Evolutionary conservation across 2,329 filamentous ascomycete genomes (phyloP).

Genomic region (Claviceps sp.): DNA sequence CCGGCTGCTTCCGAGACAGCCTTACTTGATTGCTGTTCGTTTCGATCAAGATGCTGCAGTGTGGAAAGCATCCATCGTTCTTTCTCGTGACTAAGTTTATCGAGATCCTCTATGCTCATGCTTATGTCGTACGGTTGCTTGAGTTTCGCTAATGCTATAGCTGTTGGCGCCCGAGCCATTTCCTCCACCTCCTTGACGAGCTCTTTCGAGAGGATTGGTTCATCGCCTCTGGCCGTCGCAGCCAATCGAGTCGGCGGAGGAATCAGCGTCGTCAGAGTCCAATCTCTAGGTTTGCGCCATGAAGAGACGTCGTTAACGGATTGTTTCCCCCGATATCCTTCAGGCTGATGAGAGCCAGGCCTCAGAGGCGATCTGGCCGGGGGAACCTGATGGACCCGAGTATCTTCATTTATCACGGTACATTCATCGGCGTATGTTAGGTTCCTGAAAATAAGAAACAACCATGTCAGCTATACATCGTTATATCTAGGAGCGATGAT

Average conservation of each 20-base stretch:
- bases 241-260: neutral
- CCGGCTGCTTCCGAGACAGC: neutral
- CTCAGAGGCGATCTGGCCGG: conserved; percentile 3
- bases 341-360: neutral
- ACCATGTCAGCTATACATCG: neutral
- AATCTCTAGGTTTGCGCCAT: conserved; percentile 4
- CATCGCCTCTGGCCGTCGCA: neutral
- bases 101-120: neutral
- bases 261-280: neutral
- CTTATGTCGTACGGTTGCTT: conserved; percentile 3
- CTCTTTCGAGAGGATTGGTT: neutral
- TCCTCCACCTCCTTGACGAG: conserved; percentile 2
- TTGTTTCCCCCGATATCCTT: neutral
- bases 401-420: neutral
- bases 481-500: no score
- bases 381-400: neutral
- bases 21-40: neutral
- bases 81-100: conserved; percentile 13
- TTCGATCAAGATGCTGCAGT: conserved; percentile 33
- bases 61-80: conserved; percentile 44
- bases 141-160: conserved; percentile 8
- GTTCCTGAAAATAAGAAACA: neutral
- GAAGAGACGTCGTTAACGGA: conserved; percentile 1
- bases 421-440: neutral
- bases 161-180: conserved; percentile 7